Evolutionary conservation across 129 eudicot species (phyloP).

Genomic region (Flaveria ramosissima): DNA sequence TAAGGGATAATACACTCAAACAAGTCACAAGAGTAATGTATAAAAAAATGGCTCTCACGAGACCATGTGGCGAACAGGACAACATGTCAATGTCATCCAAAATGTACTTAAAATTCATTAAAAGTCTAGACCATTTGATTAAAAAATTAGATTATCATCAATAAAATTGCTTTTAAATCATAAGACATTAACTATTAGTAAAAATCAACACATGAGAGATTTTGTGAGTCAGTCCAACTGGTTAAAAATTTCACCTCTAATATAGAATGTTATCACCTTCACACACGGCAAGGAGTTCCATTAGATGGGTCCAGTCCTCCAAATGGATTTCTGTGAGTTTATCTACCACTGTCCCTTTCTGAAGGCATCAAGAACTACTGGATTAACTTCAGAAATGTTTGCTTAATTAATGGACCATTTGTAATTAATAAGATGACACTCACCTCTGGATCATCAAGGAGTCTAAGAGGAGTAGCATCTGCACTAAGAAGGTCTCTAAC

Average conservation of each 20-base stretch:
- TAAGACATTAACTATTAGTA: not conserved
- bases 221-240: not conserved
- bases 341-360: slow-evolving; percentile 94
- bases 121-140: too few species aligned
- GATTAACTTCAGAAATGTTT: not conserved
- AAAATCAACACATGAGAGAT: not conserved
- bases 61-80: not conserved
- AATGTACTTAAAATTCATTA: not conserved
- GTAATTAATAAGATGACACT: slow-evolving; percentile 10
- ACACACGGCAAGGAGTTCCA: slow-evolving; percentile 74
- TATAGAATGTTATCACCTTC: slow-evolving; percentile 46
- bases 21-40: not conserved
- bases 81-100: not conserved
- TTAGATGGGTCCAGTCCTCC: slow-evolving; percentile 63
- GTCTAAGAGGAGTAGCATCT: slow-evolving; percentile 73
- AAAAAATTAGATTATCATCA: not conserved
- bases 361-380: slow-evolving; percentile 9
- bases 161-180: not conserved
- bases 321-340: slow-evolving; percentile 74
- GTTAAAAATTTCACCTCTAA: not conserved
- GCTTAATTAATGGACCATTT: not conserved
- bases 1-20: not conserved
- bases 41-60: not conserved
- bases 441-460: slow-evolving; percentile 97
- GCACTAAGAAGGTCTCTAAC: slow-evolving; percentile 80